Evolutionary conservation across 108 stramenopile genomes (phyloP).

Genomic region (Schizochytrium sp.): DNA sequence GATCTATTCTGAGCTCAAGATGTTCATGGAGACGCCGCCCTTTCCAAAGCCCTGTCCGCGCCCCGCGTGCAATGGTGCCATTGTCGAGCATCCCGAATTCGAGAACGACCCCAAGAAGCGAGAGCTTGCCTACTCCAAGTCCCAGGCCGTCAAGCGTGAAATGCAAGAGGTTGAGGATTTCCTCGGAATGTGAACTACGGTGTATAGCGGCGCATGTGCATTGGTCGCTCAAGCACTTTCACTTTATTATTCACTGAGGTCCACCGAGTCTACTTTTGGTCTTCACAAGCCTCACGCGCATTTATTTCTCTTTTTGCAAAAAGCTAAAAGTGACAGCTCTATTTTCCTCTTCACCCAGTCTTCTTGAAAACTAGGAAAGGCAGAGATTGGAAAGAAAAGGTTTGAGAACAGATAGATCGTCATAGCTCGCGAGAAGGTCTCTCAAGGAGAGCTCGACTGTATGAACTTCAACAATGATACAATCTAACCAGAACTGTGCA

Average conservation of each 20-base stretch:
- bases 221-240: not conserved
- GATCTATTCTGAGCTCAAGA: not conserved
- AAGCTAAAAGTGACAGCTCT: not conserved
- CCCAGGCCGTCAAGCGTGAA: not conserved
- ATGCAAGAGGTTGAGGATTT: not conserved
- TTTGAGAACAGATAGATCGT: too few species aligned
- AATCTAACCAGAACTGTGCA: too few species aligned
- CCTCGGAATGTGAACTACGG: not conserved
- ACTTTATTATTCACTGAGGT: not conserved
- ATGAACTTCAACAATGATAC: too few species aligned
- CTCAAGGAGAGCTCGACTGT: too few species aligned
- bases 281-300: not conserved
- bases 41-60: not conserved
- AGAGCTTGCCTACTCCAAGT: not conserved
- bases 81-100: not conserved
- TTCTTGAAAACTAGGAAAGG: not conserved
- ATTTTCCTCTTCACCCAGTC: not conserved
- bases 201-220: too few species aligned
- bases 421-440: too few species aligned
- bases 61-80: not conserved
- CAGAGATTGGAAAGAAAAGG: not conserved
- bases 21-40: not conserved
- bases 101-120: not conserved
- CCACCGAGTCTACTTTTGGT: not conserved
- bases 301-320: not conserved